Evolutionary conservation across 371 early-diverging fungal genomes (phyloP).

Genomic region (Neoconidiobolus thromboides): DNA sequence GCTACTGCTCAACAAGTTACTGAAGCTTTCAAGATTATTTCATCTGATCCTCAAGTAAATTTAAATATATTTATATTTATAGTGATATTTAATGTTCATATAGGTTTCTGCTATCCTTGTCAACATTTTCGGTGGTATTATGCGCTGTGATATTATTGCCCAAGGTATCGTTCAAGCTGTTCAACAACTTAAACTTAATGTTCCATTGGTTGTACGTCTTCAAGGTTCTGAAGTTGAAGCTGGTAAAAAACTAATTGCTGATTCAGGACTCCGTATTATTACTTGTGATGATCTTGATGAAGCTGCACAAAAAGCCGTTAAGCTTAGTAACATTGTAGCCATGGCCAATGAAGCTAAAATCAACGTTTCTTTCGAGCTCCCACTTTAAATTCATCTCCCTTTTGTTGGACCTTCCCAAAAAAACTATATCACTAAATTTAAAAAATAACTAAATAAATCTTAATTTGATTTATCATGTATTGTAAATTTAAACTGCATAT

Average conservation of each 20-base stretch:
- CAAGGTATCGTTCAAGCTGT: conserved; percentile 94
- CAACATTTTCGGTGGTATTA: conserved; percentile 98
- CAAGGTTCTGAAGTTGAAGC: conserved; percentile 78
- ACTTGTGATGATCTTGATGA: conserved; percentile 85
- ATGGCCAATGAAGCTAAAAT: conserved; percentile 48
- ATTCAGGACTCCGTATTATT: conserved; percentile 81
- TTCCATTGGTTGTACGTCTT: conserved; percentile 91
- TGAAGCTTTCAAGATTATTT: conserved; percentile 96
- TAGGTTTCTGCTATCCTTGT: conserved; percentile 82
- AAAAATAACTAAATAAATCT: no score
- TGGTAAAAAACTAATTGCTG: conserved; percentile 73
- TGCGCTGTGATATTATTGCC: conserved; percentile 97
- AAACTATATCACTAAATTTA: no score
- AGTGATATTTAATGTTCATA: not conserved
- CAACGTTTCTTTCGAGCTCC: conserved; percentile 35
- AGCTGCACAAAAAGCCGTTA: conserved; percentile 87
- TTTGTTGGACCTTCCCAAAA: no score
- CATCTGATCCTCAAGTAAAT: conserved; percentile 66
- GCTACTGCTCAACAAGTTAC: conserved; percentile 91
- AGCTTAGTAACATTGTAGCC: conserved; percentile 69
- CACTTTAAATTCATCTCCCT: conserved; percentile 12
- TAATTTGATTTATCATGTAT: no score
- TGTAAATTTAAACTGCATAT: no score
- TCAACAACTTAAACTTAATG: conserved; percentile 66
- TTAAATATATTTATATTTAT: not conserved